Evolutionary conservation across 2,329 filamentous ascomycete species (phyloP).

Genomic region (Fusarium sp.): DNA sequence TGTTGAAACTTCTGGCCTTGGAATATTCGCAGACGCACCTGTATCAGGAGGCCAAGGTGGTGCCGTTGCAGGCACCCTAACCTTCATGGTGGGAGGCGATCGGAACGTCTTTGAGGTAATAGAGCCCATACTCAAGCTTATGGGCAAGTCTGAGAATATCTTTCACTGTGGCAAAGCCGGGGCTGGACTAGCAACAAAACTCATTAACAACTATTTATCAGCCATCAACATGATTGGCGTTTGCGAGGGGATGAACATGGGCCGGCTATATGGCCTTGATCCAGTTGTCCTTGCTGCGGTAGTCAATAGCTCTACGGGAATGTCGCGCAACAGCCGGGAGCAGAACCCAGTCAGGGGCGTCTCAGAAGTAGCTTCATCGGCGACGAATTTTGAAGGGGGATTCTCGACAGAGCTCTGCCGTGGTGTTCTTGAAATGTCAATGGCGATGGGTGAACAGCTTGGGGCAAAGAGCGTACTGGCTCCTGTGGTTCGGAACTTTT

Average conservation of each 20-base stretch:
- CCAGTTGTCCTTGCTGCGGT: conserved; percentile 10
- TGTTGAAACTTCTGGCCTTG: conserved; percentile 7
- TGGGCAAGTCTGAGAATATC: conserved; percentile 20
- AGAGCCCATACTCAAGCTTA: conserved; percentile 7
- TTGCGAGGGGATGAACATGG: conserved; percentile 39
- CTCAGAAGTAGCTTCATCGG: conserved; percentile 16
- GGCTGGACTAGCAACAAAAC: conserved; percentile 30
- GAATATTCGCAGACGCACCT: conserved; percentile 31
- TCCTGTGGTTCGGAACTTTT: conserved; percentile 4
- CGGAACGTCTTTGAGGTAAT: background rate
- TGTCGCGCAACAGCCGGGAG: conserved; percentile 29
- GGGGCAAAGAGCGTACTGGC: background rate
- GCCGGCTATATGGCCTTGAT: conserved; percentile 24
- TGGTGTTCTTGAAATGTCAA: conserved; percentile 29
- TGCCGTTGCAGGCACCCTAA: conserved; percentile 27
- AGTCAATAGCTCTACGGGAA: conserved; percentile 34
- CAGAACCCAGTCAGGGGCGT: conserved; percentile 35
- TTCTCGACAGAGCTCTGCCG: conserved; percentile 35
- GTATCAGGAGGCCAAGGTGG: conserved; percentile 30
- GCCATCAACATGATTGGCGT: conserved; percentile 35
- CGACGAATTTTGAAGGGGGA: conserved; percentile 27
- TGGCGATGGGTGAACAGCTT: conserved; percentile 9
- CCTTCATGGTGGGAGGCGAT: conserved; percentile 34
- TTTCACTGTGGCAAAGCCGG: conserved; percentile 31
- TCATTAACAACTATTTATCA: conserved; percentile 38